Percentiles rank a stretch among this genome's conserved stretches.
These are phyloP conservation scores for Blastomyces percursus DNA, from an alignment of 2,329 filamentous ascomycete genomes.

Conservation along the genomic window DNA sequence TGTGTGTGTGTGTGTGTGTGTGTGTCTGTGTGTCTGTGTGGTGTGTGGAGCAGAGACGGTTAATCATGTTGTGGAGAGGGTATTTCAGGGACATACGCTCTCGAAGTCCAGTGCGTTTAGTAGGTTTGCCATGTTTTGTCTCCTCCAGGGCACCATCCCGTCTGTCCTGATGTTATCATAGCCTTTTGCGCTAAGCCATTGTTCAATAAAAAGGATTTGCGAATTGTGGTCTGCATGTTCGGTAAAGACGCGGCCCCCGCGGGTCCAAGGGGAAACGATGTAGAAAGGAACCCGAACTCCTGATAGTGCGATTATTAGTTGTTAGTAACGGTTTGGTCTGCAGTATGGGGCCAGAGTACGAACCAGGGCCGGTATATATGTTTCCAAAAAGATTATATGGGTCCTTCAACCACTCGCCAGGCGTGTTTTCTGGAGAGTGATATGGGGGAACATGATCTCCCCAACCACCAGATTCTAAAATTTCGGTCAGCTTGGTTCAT, in stretches of 20 bases:
- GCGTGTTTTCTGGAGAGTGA: constrained; percentile 39
- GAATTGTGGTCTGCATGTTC: constrained; percentile 47
- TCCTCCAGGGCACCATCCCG: constrained; percentile 38
- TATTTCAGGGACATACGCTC: constrained; percentile 17
- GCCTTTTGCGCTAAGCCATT: constrained; percentile 39
- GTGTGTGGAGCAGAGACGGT: constrained; percentile 4
- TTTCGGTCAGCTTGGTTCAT: not conserved
- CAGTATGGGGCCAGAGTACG: constrained; percentile 2
- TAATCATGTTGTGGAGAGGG: not conserved
- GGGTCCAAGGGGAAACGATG: constrained; percentile 47
- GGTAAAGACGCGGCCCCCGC: constrained; percentile 43
- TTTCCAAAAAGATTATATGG: constrained; percentile 34
- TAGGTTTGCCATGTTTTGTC: constrained; percentile 40
- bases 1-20: too few relatives aligned
- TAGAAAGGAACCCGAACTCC: constrained; percentile 45
- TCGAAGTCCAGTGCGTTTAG: constrained; percentile 39
- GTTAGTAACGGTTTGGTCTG: not conserved
- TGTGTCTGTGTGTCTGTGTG: not conserved
- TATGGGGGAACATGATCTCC: constrained; percentile 46
- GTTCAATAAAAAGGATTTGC: constrained; percentile 45
- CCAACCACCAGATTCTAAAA: constrained; percentile 43
- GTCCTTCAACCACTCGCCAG: constrained; percentile 45
- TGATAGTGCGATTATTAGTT: constrained; percentile 11
- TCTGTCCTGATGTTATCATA: constrained; percentile 31
- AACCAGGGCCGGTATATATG: constrained; percentile 34